Conservation (phyloP, 176 grass and related monocot species). For the Hsuehochloa calcarea region DNA sequence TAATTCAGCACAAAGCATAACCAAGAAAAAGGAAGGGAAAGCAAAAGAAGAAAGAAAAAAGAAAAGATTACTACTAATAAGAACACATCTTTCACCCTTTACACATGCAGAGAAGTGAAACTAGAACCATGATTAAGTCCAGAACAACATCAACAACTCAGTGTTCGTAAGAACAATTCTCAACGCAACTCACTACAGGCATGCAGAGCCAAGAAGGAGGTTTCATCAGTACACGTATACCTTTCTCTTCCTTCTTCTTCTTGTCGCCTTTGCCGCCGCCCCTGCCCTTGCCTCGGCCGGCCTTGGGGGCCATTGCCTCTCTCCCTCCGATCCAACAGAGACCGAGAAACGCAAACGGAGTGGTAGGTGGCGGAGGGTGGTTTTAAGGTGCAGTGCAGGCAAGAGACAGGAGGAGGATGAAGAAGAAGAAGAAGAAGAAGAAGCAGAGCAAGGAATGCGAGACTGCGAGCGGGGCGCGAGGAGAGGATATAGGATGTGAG, state of each 20-base stretch:
- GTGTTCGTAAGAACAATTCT: neutral
- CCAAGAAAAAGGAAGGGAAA: conserved; percentile 1
- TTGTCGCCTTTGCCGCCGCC: conserved; percentile 67
- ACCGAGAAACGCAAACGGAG: neutral
- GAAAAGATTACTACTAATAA: neutral
- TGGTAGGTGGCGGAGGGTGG: neutral
- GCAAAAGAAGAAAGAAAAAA: conserved; percentile 12
- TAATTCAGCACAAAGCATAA: neutral
- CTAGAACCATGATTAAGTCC: neutral
- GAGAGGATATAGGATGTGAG: conserved; percentile 70
- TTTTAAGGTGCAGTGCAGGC: neutral
- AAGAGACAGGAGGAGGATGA: too few species aligned
- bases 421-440: neutral
- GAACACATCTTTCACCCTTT: neutral
- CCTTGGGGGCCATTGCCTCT: conserved; percentile 80
- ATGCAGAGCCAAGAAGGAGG: neutral
- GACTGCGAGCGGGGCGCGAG: neutral
- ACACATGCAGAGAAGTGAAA: neutral
- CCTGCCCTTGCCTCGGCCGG: conserved; percentile 75
- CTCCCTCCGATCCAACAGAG: neutral
- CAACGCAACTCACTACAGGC: neutral
- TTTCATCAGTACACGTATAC: conserved; percentile 22
- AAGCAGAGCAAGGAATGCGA: neutral
- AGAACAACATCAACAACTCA: neutral
- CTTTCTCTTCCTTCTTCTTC: conserved; percentile 98